Evolutionary conservation across 768 basidiomycete genomes (phyloP).

Genomic region (Tricholoma matsutake): DNA sequence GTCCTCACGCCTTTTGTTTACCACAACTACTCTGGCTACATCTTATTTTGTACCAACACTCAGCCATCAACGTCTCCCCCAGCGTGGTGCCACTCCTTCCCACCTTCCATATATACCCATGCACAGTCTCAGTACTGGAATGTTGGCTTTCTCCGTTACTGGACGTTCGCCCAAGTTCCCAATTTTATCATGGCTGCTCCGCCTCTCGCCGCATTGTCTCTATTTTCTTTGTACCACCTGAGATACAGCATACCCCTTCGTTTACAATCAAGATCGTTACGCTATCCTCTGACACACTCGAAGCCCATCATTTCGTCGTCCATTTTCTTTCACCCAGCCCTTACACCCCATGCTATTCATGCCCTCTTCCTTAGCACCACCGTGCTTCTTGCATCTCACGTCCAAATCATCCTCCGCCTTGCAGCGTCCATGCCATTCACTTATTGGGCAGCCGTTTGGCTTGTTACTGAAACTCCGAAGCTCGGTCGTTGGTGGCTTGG

Average conservation of each 20-base stretch:
- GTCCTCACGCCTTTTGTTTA: conserved; percentile 63
- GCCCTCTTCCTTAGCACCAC: conserved; percentile 58
- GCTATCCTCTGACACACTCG: neutral
- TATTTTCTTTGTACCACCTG: conserved; percentile 38
- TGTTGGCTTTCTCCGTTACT: conserved; percentile 82
- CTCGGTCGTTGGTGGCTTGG: conserved; percentile 63
- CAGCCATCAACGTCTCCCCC: conserved; percentile 17
- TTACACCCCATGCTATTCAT: conserved; percentile 76
- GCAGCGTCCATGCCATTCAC: conserved; percentile 72
- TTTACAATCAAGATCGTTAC: conserved; percentile 2
- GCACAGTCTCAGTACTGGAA: conserved; percentile 89
- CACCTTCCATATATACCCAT: conserved; percentile 78
- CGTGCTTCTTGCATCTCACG: conserved; percentile 78
- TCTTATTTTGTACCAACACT: conserved; percentile 52
- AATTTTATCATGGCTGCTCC: conserved; percentile 84
- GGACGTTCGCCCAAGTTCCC: conserved; percentile 78
- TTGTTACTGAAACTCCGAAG: conserved; percentile 47
- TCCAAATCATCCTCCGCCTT: conserved; percentile 82
- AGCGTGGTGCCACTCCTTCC: conserved; percentile 60
- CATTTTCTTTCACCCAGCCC: conserved; percentile 33
- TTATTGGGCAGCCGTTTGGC: conserved; percentile 83
- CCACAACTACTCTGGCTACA: conserved; percentile 70
- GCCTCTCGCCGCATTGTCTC: conserved; percentile 50
- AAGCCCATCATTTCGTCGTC: neutral
- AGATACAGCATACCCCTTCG: neutral